Evolutionary conservation across 23 red algal species (phyloP).

Genomic region (Gracilaria caudata): DNA sequence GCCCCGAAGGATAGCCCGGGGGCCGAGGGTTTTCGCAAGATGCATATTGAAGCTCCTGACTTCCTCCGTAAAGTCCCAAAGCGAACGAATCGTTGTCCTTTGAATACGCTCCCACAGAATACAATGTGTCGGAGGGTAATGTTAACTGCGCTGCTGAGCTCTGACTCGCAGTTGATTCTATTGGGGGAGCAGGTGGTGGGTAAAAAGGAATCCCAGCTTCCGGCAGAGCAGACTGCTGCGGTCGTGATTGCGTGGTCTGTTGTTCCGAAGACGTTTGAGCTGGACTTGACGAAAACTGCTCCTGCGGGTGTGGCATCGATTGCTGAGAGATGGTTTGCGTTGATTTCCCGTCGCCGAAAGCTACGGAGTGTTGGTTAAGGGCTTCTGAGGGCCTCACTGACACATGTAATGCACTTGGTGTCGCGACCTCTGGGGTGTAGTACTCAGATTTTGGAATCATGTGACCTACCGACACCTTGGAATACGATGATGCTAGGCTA

Average conservation of each 20-base stretch:
- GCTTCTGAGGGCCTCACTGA: background rate
- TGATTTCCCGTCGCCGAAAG: background rate
- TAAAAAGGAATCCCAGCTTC: background rate
- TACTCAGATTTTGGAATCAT: background rate
- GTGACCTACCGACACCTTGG: background rate
- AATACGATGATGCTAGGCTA: conserved; percentile 8
- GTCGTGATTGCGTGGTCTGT: background rate
- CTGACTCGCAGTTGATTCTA: background rate
- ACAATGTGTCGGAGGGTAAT: background rate
- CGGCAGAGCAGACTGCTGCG: background rate
- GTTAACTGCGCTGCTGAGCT: background rate
- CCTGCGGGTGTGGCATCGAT: background rate
- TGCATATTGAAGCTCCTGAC: background rate
- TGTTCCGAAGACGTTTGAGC: background rate
- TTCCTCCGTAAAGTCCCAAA: background rate
- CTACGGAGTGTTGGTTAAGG: background rate
- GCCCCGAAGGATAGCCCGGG: conserved; percentile 2
- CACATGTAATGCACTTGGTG: background rate
- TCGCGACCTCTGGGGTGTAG: conserved; percentile 12
- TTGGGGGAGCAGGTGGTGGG: background rate
- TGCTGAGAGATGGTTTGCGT: background rate
- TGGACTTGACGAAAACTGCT: background rate
- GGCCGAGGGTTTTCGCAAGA: background rate
- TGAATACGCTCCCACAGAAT: background rate
- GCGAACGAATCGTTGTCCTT: background rate